Base-by-base conservation (phyloP, 164 flowering plant species). In the Sedum album region DNA sequence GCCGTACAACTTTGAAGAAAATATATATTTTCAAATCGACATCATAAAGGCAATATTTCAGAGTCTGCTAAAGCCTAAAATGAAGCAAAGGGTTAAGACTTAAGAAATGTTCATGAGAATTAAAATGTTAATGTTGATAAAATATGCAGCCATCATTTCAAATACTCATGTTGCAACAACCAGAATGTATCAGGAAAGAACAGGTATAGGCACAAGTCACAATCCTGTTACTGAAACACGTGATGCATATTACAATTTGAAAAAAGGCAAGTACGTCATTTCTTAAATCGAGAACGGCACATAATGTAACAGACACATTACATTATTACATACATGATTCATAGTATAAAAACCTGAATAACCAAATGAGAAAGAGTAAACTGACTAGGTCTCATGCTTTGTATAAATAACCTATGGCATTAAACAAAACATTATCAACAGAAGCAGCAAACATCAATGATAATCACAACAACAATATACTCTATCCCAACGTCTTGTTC, bases 31-130 rank as follows among this genome's bases (percentile, higher is more conserved):
- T 18, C 33, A 57, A 14, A 57, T 57, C 62, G 28, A 57, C 33
- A 57, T 57, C 62, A 57, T 18, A 57, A 53, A 53, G 60, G 31
- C 28, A n/a, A 51, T 53, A 57, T 57, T 1, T 57, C 62, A 26
- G 62, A 21, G 57, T 9, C 2, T 18, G 28, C 20, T 28, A 57
- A 57, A 57, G 62, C 60, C 60, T 55, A 55, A 55, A 23, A 23
- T 55, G 30, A 55, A 55, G 30, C 60, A 25, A 55, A 23, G 31
- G 4, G 30, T 23, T 6, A 55, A 25, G 41, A 38, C 4, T 9
- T 38, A 46, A 51, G n/a, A n/a, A 30, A 53, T 53, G 60, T 53
- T 53, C 13, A 20, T 4, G n/a, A n/a, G n/a, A n/a, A n/a, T n/a
- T 48, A 48, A 23, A 53, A 53, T 25, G 28, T 7, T 10, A 13